Percentiles rank a stretch among this genome's conserved stretches.
Conservation (phyloP, 805 yeast genomes). For the Torulaspora microellipsoides region DNA sequence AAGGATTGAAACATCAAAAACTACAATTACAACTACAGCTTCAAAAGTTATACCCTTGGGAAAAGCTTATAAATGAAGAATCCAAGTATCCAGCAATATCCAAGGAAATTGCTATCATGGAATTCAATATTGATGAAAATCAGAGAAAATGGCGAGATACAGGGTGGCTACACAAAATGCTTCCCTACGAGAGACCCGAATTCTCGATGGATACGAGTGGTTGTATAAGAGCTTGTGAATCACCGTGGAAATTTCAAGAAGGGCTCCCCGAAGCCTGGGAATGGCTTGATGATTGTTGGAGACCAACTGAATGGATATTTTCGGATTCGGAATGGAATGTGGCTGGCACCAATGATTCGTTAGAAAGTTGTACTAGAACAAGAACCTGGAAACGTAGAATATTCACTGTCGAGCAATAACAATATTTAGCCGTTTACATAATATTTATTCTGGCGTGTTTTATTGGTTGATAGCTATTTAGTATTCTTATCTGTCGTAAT, state of each 20-base stretch:
- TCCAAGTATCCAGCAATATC: background rate
- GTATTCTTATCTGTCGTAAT: no score
- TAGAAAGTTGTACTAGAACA: constrained; percentile 27
- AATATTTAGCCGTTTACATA: no score
- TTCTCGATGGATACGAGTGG: constrained; percentile 13
- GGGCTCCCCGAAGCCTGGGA: constrained; percentile 19
- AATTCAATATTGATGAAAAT: constrained; percentile 27
- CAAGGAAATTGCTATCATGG: constrained; percentile 16
- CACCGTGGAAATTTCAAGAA: constrained; percentile 25
- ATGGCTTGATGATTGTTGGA: constrained; percentile 32
- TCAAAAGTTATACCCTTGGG: constrained; percentile 15
- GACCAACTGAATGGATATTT: constrained; percentile 24
- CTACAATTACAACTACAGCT: constrained; percentile 15
- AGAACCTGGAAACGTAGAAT: constrained; percentile 25
- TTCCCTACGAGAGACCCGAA: constrained; percentile 25
- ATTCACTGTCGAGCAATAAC: constrained; percentile 6
- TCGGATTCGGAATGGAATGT: constrained; percentile 26
- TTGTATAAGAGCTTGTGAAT: constrained; percentile 5
- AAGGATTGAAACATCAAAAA: constrained; percentile 9
- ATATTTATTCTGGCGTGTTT: no score
- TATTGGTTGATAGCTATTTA: no score
- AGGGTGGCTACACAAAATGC: constrained; percentile 22
- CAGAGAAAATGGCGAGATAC: constrained; percentile 30
- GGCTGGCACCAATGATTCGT: constrained; percentile 24
- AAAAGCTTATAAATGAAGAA: constrained; percentile 2